Evolutionary conservation across 352 stramenopile genomes (phyloP).

Genomic region (Elongisporangium senticosum): DNA sequence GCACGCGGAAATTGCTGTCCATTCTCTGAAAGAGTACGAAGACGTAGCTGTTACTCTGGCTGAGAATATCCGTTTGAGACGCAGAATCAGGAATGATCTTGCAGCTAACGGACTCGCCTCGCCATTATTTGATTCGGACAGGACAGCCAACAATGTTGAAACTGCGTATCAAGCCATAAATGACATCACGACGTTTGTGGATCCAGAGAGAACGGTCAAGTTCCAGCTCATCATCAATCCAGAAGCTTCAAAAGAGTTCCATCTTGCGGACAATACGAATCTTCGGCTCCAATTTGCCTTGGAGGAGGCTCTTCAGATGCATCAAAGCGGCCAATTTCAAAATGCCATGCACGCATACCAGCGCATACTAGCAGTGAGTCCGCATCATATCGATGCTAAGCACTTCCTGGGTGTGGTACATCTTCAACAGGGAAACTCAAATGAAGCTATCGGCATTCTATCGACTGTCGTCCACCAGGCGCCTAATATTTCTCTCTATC

Average conservation of each 20-base stretch:
- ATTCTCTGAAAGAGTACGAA: conserved; percentile 73
- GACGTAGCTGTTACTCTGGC: conserved; percentile 49
- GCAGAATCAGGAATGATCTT: conserved; percentile 25
- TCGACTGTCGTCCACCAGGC: conserved; percentile 9
- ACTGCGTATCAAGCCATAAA: conserved; percentile 53
- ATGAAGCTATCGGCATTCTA: conserved; percentile 15
- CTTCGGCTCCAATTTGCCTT: conserved; percentile 12
- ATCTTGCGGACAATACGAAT: neutral
- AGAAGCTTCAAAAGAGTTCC: neutral
- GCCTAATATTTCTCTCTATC: conserved; percentile 26
- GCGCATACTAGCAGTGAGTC: conserved; percentile 24
- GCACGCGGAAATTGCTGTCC: conserved; percentile 24
- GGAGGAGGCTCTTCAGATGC: conserved; percentile 18
- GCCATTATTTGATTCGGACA: conserved; percentile 70
- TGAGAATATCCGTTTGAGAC: conserved; percentile 10
- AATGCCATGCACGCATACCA: conserved; percentile 32
- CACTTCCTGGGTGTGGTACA: conserved; percentile 43
- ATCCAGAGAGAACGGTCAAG: neutral
- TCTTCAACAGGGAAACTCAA: conserved; percentile 15
- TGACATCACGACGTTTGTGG: conserved; percentile 34
- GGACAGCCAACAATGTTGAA: conserved; percentile 63
- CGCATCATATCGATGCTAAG: conserved; percentile 25
- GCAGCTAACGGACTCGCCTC: conserved; percentile 24
- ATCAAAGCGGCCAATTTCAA: conserved; percentile 16
- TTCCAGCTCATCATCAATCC: conserved; percentile 49